phyloP scores from a whole-genome alignment of 768 basidiomycete species.

The Mycena vulgaris region DNA sequence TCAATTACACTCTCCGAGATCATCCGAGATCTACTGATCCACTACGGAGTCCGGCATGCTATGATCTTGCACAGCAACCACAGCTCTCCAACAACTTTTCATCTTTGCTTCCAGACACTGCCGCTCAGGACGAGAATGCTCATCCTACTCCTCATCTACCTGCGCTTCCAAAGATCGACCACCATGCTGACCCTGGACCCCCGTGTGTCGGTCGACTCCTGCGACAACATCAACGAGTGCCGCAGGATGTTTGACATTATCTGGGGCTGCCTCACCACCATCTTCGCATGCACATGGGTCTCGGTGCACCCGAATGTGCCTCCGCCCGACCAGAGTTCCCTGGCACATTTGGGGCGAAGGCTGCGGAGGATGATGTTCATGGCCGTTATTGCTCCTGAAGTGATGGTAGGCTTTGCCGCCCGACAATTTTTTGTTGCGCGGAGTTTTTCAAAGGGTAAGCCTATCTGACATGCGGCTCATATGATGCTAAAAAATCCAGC shows the following conservation, averaged over 20 bases:
- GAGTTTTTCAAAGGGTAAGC: neutral
- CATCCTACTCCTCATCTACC: neutral
- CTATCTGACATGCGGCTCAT: neutral
- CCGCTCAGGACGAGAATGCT: no score
- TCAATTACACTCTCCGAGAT: no score
- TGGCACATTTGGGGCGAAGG: slow-evolving; percentile 19
- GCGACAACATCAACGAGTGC: slow-evolving; percentile 25
- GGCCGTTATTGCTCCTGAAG: slow-evolving; percentile 46
- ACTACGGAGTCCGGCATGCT: no score
- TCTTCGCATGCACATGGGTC: slow-evolving; percentile 43
- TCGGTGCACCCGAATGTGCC: slow-evolving; percentile 45
- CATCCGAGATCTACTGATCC: no score
- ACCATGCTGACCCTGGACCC: neutral
- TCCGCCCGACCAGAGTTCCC: slow-evolving; percentile 12
- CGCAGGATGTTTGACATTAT: slow-evolving; percentile 35
- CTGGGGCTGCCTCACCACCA: slow-evolving; percentile 39
- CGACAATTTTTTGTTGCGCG: slow-evolving; percentile 39
- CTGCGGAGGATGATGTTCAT: slow-evolving; percentile 40
- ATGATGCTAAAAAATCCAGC: neutral
- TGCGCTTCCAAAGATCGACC: neutral
- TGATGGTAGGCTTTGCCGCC: slow-evolving; percentile 43
- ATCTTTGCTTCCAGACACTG: no score
- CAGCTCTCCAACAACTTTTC: no score
- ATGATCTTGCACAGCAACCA: no score
- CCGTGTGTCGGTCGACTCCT: neutral